Evolutionary conservation across 2,329 filamentous ascomycete genomes (phyloP), one percentile per base, ranked within the genome.

Genomic region (Trichoderma brevicompactum): DNA sequence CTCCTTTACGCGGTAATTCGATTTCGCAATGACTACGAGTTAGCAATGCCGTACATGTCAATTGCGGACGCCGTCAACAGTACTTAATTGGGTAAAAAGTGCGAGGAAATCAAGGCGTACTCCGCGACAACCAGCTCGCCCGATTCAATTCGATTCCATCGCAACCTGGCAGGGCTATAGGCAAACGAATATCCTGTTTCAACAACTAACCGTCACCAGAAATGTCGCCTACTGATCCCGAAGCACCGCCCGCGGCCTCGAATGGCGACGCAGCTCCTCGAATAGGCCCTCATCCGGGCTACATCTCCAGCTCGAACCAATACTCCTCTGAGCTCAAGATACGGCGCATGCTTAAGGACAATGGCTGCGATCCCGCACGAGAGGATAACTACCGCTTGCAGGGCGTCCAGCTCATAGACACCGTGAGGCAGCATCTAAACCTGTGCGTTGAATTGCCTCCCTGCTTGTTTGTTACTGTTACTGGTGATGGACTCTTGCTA

Each of bases 361-460:
- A 89, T 68, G 87, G 88, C 44, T 87, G 89, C 72, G 90, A 92
- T 73, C 88, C 91, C 59, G 87, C 90, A 43, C 88, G 91, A 65
- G 94, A 98, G 76, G 92, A 94, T 73, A 87, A 80, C 67, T 87
- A 92, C 69, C 88, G 94, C 60, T 79, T 98, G 50, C 92, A 95
- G 73, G 95, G 94, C 17, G 89, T 97, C 9, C 87, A 92, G 66
- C 90, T 94, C 83, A 94, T 99, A 68, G 92, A 97, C 73, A 91
- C 88, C 67, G 90, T 96, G 48, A 86, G 94, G 54, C 87, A 89
- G 71, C 86, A 87, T 23, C 82, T 99, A 58, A 89, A 92, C 70
- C 79, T 99, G 90, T 95, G 80, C 72, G 89, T 80, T 50, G 5
- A 65, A 54, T 41, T 64, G 23, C 62, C 19, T 40, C 46, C 5